Percentiles rank a stretch among this genome's conserved stretches.
Conservation (phyloP, 106 monocot species). For the Gastrodia elata region DNA sequence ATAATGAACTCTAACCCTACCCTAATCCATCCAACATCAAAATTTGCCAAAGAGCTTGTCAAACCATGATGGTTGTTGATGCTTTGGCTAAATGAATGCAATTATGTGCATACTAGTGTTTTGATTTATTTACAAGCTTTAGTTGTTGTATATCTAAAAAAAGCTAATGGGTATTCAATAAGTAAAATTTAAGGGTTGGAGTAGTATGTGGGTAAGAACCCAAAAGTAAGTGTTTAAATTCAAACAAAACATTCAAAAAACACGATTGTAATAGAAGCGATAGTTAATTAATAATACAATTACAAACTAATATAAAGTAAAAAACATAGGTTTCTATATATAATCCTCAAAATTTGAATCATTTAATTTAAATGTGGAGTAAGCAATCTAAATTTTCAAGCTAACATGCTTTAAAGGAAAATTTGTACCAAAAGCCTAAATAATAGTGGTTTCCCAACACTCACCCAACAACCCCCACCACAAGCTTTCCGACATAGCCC, state of each 20-base stretch:
- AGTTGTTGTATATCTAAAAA: too few species aligned
- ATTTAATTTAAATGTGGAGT: neutral
- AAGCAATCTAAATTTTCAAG: neutral
- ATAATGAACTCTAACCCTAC: too few species aligned
- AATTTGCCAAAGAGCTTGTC: too few species aligned
- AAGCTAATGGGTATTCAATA: too few species aligned
- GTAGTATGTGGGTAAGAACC: too few species aligned
- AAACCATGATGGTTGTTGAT: too few species aligned
- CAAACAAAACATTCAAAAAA: conserved; percentile 1
- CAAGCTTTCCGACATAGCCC: conserved; percentile 72
- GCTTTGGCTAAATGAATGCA: too few species aligned
- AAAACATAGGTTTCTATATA: neutral
- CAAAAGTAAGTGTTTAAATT: neutral
- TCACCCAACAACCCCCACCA: conserved; percentile 83
- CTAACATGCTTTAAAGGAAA: neutral
- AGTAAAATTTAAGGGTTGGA: too few species aligned
- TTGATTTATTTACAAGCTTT: too few species aligned
- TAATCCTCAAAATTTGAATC: neutral
- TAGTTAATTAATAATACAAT: neutral
- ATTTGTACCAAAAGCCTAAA: neutral
- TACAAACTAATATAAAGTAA: neutral
- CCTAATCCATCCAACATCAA: too few species aligned
- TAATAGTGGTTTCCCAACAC: conserved; percentile 1
- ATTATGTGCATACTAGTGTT: too few species aligned
- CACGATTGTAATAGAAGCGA: neutral